Base-by-base conservation (phyloP, 2,329 filamentous ascomycete species). In the Colletotrichum sojae region DNA sequence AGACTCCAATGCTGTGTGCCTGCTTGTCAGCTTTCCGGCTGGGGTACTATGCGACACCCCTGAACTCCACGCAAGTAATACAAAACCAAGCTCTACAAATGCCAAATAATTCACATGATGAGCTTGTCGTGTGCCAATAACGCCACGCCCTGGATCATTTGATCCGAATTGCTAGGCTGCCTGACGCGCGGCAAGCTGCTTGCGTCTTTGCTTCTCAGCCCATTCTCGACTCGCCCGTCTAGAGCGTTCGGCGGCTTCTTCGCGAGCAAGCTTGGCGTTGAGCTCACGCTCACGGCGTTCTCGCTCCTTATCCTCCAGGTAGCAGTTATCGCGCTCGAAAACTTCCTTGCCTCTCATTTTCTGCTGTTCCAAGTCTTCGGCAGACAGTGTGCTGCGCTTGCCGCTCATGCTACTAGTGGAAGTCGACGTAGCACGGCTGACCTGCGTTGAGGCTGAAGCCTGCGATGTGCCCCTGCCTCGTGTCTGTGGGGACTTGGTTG, bases 211-310 rank as follows among this genome's bases (percentile, higher is more conserved):
- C 78, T 85, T 89, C 75, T 90, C 88, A 12, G 88, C 88, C 88
- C 89, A 91, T 73, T 90, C 86, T 40, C 88, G 84, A 72, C 88
- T 88, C 67, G 86, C 83, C 75, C 84, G 82, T 62, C 89, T 84
- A 62, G 88, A 89, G 73, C 86, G 83, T 77, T 91, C 88, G 10
- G 89, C 89, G 25, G 89, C 89, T 73, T 89, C 82, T 73, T 89
- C 85, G 52, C 89, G 82, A 8, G 89, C 88, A 63, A 81, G 74
- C 73, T 85, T 88, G 15, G 88, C 85, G 45, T 83, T 81, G 55
- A 80, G 77, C 73, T 91, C 88, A 40, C 88, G 84, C 69, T 88
- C 86, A 9, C 81, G 82, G 72, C 81, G 85, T 75, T 89, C 88
- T 10, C 82, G 82, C 71, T 88, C 84, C 56, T 84, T 84, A 53